Conservation (phyloP, 345 rosid species). For the Gossypium thurberi region DNA sequence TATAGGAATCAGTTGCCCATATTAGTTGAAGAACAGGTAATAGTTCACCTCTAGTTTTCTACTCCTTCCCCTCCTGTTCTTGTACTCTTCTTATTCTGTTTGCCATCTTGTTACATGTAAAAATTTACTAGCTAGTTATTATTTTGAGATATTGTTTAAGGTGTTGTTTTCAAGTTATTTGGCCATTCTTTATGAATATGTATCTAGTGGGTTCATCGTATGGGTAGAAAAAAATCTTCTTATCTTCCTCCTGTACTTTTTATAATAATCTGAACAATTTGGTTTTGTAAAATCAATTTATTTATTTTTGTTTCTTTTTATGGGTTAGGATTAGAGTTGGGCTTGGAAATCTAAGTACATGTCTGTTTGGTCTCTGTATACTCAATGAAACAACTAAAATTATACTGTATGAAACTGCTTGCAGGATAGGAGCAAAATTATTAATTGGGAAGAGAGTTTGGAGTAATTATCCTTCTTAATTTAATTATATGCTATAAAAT, state of each 20-base stretch:
- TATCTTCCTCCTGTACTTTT: not conserved
- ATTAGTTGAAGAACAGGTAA: conserved; percentile 53
- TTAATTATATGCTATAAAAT: not conserved
- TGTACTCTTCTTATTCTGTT: not conserved
- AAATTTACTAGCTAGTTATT: not conserved
- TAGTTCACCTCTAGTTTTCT: not conserved
- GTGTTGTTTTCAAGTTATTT: not conserved
- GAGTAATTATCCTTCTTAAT: conserved; percentile 38
- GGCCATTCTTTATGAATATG: not conserved
- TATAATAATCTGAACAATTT: not conserved
- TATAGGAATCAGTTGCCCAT: conserved; percentile 30
- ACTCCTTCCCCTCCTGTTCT: not conserved
- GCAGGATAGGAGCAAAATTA: conserved; percentile 59
- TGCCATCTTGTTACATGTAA: not conserved
- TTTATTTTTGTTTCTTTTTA: not conserved
- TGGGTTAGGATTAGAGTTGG: not conserved
- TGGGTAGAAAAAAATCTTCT: not conserved
- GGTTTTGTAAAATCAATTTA: not conserved
- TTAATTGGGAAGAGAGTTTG: conserved; percentile 43
- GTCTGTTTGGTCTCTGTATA: not conserved
- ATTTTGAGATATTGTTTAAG: conserved; percentile 2
- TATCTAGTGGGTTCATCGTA: not conserved
- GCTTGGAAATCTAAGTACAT: not conserved
- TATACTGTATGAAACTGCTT: conserved; percentile 19
- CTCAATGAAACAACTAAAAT: conserved; percentile 12